These are phyloP conservation scores for Sonneratia alba DNA, from an alignment of 345 rosid species.

Conservation along the genomic window DNA sequence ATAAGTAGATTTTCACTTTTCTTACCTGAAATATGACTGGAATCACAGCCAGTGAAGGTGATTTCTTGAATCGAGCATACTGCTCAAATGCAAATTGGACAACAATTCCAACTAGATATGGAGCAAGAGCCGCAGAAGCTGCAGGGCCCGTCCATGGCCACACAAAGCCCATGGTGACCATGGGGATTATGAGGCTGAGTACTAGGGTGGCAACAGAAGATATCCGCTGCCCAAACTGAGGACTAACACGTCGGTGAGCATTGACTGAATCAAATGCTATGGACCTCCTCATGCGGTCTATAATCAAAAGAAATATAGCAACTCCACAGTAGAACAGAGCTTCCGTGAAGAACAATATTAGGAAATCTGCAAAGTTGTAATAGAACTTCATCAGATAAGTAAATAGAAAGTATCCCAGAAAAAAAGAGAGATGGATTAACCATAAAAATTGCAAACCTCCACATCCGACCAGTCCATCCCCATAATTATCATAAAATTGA, in stretches of 20 bases:
- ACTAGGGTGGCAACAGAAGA: conserved; percentile 79
- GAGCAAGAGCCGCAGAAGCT: conserved; percentile 97
- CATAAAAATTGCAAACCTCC: neutral
- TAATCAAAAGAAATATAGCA: conserved; percentile 58
- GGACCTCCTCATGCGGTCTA: conserved; percentile 55
- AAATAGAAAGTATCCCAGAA: neutral
- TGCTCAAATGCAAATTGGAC: conserved; percentile 95
- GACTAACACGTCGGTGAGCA: conserved; percentile 15
- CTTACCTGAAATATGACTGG: conserved; percentile 39
- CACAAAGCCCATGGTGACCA: conserved; percentile 97
- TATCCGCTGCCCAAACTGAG: conserved; percentile 61
- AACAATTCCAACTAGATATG: conserved; percentile 85
- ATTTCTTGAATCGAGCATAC: conserved; percentile 55
- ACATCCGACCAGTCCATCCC: neutral
- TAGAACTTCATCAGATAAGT: neutral
- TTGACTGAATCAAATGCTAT: conserved; percentile 14
- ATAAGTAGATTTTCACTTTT: too few relatives aligned
- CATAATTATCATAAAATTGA: neutral
- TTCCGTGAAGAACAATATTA: conserved; percentile 92
- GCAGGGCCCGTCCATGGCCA: conserved; percentile 99
- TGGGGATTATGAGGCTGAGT: conserved; percentile 86
- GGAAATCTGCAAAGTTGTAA: conserved; percentile 62
- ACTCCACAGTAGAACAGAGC: conserved; percentile 95
- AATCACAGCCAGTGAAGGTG: conserved; percentile 72
- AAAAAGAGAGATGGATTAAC: neutral